Base-by-base conservation (phyloP, 228 moss, liverwort and hornwort genomes). In the Sphagnum magellanicum region DNA sequence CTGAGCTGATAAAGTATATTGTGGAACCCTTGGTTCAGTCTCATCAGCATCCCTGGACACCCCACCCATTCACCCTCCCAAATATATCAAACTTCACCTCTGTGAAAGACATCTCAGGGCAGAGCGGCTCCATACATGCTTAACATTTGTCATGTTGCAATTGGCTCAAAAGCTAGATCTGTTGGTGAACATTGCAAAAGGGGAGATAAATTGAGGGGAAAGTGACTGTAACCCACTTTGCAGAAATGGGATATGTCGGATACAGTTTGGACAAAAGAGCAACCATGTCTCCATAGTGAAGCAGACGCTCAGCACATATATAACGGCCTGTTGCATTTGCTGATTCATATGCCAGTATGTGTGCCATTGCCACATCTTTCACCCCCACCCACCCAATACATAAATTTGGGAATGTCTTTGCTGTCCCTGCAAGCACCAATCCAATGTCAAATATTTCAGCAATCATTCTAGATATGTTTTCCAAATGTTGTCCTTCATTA, bases 11-110 rank as follows among this genome's bases (percentile, higher is more conserved):
- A 80, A 74, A 5, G 12, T 12, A 11, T 78, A 72, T 14, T 69
- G 70, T 7, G 51, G 46, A 69, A 64, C 71, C 57, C 0, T 53
- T 11, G 66, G 69, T 64, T 63, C 60, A 7, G n/a, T 55, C 12
- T 77, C 75, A 11, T 77, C 75, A 62, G 84, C 83, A 75, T 74
- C 80, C 74, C 89, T 81, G n/a, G 12, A 55, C 55, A 55, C 55
- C 62, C 51, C 52, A 68, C 6, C 49, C 53, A 8, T 47, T 15
- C 68, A 51, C 67, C 13, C 11, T 32, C 32, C 32, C 32, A 32
- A 32, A 32, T 3, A 32, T 32, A 32, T 32, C 32, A 17, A 51
- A 5, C 46, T n/a, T 6, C 10, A 68, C 53, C 6, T 48, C 17
- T 13, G 52, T 32, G 32, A 32, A 32, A 12, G 8, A 55, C 55